These are phyloP conservation scores for Trypethelium eluteriae DNA, from an alignment of 495 filamentous ascomycete genomes.

Conservation along the genomic window DNA sequence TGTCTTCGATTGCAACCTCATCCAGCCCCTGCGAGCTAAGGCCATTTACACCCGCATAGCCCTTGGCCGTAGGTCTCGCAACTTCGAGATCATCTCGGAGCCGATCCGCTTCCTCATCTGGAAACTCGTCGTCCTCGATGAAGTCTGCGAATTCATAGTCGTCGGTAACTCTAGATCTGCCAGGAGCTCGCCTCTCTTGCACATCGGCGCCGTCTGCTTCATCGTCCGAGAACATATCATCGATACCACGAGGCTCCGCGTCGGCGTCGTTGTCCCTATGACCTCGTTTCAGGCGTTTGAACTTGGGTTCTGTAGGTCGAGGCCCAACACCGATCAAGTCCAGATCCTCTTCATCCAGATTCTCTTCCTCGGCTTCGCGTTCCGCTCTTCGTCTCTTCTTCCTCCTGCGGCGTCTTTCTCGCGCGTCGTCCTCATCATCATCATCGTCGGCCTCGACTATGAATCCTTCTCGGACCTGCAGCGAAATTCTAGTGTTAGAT, in stretches of 20 bases:
- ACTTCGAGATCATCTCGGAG: constrained; percentile 84
- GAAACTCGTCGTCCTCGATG: constrained; percentile 91
- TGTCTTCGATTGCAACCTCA: constrained; percentile 85
- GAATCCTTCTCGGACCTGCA: constrained; percentile 81
- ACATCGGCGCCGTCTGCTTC: constrained; percentile 54
- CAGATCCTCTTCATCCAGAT: constrained; percentile 89
- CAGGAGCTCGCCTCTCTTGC: constrained; percentile 36
- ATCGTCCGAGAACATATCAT: constrained; percentile 92
- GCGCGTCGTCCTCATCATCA: constrained; percentile 58
- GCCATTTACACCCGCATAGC: constrained; percentile 56
- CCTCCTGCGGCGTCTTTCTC: constrained; percentile 54
- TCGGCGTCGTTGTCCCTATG: constrained; percentile 62
- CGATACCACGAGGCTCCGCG: constrained; percentile 59
- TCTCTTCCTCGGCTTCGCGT: constrained; percentile 78
- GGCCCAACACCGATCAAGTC: constrained; percentile 82
- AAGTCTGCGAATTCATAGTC: constrained; percentile 79
- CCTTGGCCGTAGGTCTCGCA: constrained; percentile 56
- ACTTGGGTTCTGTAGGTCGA: constrained; percentile 54
- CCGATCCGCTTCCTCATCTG: constrained; percentile 71
- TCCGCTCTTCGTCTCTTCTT: constrained; percentile 64
- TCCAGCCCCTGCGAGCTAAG: constrained; percentile 68
- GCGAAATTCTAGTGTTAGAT: not conserved
- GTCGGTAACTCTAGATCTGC: constrained; percentile 52
- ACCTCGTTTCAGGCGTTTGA: constrained; percentile 91
- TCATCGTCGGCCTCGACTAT: constrained; percentile 91